Base-by-base conservation (phyloP, 1,284 basidiomycete species). In the Volvariella surrecta region DNA sequence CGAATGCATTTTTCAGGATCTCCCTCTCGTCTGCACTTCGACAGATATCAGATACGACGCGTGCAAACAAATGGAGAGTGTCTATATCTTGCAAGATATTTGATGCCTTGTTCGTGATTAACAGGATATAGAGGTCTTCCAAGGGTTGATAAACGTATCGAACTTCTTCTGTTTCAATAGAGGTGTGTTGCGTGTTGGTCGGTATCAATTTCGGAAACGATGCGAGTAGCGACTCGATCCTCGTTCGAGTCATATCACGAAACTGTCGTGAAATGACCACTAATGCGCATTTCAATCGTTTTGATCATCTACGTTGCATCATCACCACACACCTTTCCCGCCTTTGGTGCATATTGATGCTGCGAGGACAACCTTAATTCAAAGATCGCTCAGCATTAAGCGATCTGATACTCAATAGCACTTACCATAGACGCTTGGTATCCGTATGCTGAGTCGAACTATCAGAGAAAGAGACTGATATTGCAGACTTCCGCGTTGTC, bases 21-120 rank as follows among this genome's bases (percentile, higher is more conserved):
- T 96, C 91, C 42, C 86, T 78, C 64, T 98, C 95, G 52, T 90
- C 88, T 11, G 83, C 82, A 45, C 78, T 86, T 47, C 90, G 76
- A 55, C 90, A 93, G 58, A 98, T 70, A 61, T 98, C 96, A 4
- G 90, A 91, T 19, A 96, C 93, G 41, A 96, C 88, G 37, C 96
- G 82, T 2, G 93, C 87, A 55, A 98, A 85, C 32, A 99, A 82
- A 57, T 94, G 90, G 2, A 99, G 73, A 0, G 95, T 97, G 51
- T 95, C 89, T 52, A 98, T 97, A 64, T 99, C 96, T 69, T 97
- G 96, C 32, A 99, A 73, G 58, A 99, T 99, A 60, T 99, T 99
- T 22, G 89, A 94, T 15, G 89, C 89, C 62, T 96, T 97, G 69
- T 97, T 99, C 47, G 95, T 99, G 67, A 99, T 95, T 52, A 99